Evolutionary conservation across 306 rosid species (phyloP).

Genomic region (Vachellia pachyceras): DNA sequence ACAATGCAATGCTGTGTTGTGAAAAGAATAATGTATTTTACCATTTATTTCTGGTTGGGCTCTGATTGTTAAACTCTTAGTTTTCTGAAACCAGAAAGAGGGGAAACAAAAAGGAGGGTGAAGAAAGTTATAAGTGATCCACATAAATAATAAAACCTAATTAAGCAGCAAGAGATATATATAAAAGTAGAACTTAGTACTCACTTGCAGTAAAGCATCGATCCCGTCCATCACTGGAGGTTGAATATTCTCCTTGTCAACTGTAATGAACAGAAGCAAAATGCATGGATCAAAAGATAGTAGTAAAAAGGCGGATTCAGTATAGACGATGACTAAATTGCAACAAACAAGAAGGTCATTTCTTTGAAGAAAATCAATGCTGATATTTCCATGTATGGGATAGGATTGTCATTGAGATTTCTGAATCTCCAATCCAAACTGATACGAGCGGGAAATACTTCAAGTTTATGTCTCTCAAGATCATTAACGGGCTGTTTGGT

Average conservation of each 20-base stretch:
- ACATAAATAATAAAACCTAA: slow-evolving; percentile 6
- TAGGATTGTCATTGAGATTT: background rate
- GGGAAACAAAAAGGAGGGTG: background rate
- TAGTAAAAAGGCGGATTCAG: background rate
- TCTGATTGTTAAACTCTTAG: slow-evolving; percentile 49
- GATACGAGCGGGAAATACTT: slow-evolving; percentile 1
- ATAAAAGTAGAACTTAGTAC: slow-evolving; percentile 27
- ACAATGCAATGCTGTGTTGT: slow-evolving; percentile 15
- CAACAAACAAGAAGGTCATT: background rate
- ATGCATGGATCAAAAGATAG: slow-evolving; percentile 11
- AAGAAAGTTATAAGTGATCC: slow-evolving; percentile 20
- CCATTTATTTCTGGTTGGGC: slow-evolving; percentile 57
- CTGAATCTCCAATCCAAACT: slow-evolving; percentile 6
- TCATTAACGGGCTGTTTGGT: slow-evolving; percentile 3
- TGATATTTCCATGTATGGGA: background rate
- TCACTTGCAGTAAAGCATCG: slow-evolving; percentile 66
- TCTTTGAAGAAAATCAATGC: slow-evolving; percentile 9
- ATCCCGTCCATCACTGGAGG: slow-evolving; percentile 83
- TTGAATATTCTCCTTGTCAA: slow-evolving; percentile 62
- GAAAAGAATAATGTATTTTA: slow-evolving; percentile 26
- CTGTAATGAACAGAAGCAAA: slow-evolving; percentile 43
- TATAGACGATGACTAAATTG: background rate
- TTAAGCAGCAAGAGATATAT: slow-evolving; percentile 16
- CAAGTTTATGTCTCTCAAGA: background rate
- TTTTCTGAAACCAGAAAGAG: slow-evolving; percentile 48